Evolutionary conservation across 116 monocot genomes (phyloP).

Genomic region (Posidonia oceanica): DNA sequence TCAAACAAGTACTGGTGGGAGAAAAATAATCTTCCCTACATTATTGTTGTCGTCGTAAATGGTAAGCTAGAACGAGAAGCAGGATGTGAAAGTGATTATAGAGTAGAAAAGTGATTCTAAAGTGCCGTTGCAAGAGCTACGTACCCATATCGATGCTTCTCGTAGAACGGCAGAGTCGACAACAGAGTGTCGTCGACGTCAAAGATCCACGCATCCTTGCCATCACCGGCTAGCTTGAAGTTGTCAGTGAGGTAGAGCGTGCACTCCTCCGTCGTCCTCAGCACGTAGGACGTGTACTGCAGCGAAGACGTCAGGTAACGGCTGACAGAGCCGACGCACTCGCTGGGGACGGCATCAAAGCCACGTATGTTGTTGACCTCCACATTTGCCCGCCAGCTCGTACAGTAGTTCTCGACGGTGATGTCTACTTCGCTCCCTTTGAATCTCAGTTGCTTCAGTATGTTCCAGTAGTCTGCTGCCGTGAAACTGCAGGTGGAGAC

Average conservation of each 20-base stretch:
- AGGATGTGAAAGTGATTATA: too few species aligned
- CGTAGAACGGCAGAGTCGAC: constrained; percentile 44
- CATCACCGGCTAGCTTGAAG: constrained; percentile 13
- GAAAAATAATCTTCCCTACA: too few species aligned
- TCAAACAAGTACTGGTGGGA: too few species aligned
- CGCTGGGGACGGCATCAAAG: constrained; percentile 30
- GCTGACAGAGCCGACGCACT: constrained; percentile 25
- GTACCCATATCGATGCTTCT: constrained; percentile 34
- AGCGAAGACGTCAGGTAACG: constrained; percentile 34
- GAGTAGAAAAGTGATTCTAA: too few species aligned
- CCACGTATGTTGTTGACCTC: constrained; percentile 43
- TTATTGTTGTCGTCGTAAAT: too few species aligned
- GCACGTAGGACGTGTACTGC: constrained; percentile 41
- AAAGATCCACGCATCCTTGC: constrained; percentile 46
- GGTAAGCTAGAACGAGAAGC: too few species aligned
- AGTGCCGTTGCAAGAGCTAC: background rate
- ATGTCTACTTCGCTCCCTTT: background rate
- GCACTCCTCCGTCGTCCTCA: constrained; percentile 29
- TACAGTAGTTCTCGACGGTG: constrained; percentile 39
- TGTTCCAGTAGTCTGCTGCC: background rate
- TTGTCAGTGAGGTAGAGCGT: constrained; percentile 22
- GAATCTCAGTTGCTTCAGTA: constrained; percentile 1
- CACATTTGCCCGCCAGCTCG: constrained; percentile 55
- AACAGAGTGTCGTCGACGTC: constrained; percentile 65
- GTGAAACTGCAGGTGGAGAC: background rate